Evolutionary conservation across 2,329 filamentous ascomycete species (phyloP).

Genomic region (Talaromyces sp.): DNA sequence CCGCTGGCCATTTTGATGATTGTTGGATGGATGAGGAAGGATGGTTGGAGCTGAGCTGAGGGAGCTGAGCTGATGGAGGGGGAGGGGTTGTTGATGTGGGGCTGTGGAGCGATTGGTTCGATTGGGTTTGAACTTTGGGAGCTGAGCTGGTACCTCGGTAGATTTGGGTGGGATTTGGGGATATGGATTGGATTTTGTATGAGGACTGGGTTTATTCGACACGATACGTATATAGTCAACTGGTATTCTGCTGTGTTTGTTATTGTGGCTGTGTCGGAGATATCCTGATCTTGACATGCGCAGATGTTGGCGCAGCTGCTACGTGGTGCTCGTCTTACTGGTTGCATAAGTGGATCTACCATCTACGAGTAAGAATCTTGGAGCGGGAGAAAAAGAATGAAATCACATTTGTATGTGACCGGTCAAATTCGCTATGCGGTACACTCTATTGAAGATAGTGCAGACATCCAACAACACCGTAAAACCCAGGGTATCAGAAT

Average conservation of each 20-base stretch:
- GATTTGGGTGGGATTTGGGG: too few species aligned
- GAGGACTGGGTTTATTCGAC: too few species aligned
- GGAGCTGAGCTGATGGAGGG: constrained; percentile 11
- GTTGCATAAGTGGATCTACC: background rate
- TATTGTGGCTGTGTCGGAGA: too few species aligned
- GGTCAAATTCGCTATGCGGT: constrained; percentile 2
- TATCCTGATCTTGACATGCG: too few species aligned
- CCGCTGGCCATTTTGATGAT: constrained; percentile 28
- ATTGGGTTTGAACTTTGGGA: background rate
- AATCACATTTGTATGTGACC: background rate
- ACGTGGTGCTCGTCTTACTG: background rate
- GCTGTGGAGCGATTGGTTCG: constrained; percentile 4
- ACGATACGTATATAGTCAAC: too few species aligned
- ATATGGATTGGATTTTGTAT: too few species aligned
- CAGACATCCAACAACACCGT: constrained; percentile 21
- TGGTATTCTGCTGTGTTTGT: background rate
- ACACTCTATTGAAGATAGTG: constrained; percentile 9
- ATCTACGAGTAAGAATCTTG: background rate
- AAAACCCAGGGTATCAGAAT: constrained; percentile 29
- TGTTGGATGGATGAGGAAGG: constrained; percentile 3
- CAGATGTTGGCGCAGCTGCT: background rate
- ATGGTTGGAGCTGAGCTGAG: constrained; percentile 5
- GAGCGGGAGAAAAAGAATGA: background rate
- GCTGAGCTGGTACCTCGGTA: too few species aligned
- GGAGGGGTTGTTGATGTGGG: constrained; percentile 8